These are phyloP conservation scores for Coemansia sp. DNA, from an alignment of 192 early-diverging fungal genomes.

Conservation along the genomic window DNA sequence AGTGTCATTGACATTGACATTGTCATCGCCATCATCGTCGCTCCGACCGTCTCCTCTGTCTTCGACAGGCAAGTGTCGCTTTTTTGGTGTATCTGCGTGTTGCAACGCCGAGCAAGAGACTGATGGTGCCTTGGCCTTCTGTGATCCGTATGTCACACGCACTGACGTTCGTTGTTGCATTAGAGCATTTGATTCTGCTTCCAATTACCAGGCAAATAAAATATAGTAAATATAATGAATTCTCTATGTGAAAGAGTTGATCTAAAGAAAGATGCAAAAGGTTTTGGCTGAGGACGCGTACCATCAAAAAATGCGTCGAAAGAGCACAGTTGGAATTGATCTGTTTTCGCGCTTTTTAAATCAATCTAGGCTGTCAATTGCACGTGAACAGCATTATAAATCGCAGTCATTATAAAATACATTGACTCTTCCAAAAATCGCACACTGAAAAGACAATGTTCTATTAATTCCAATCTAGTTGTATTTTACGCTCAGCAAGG, in stretches of 20 bases:
- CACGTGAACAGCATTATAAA: too few species aligned
- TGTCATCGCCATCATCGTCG: neutral
- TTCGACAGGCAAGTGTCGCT: neutral
- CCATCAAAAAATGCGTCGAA: neutral
- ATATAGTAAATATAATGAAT: neutral
- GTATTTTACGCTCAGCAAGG: neutral
- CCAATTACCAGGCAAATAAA: neutral
- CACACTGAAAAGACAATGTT: neutral
- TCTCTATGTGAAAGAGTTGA: neutral
- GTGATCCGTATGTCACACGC: conserved; percentile 18
- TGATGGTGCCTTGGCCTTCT: neutral
- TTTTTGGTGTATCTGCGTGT: neutral
- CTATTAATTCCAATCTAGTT: neutral
- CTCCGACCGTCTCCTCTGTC: too few species aligned
- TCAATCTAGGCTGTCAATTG: too few species aligned
- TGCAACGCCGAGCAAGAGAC: neutral
- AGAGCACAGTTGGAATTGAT: neutral
- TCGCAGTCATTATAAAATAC: too few species aligned
- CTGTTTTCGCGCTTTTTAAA: too few species aligned
- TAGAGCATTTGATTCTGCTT: neutral
- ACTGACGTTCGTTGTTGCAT: conserved; percentile 5
- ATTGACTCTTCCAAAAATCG: too few species aligned
- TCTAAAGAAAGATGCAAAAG: neutral
- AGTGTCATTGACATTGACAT: neutral
- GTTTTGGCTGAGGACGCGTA: too few species aligned